Conservation (phyloP, 1,284 basidiomycete species). For the Ceratobasidium sp. region DNA sequence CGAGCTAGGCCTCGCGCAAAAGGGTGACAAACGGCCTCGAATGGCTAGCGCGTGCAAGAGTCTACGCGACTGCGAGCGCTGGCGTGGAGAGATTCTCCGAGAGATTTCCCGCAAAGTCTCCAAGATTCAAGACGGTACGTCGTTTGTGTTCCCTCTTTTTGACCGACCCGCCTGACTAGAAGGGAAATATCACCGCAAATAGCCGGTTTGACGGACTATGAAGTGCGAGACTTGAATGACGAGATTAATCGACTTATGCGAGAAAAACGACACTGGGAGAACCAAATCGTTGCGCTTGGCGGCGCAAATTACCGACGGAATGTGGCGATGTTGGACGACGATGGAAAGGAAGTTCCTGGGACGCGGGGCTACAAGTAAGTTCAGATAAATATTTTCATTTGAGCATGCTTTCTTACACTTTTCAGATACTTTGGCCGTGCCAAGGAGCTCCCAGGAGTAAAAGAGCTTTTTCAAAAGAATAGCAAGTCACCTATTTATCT, state of each 20-base stretch:
- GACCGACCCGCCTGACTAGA: constrained; percentile 1
- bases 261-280: constrained; percentile 98
- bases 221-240: constrained; percentile 95
- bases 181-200: constrained; percentile 10
- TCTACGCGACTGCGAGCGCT: constrained; percentile 91
- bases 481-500: constrained; percentile 56
- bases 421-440: constrained; percentile 94
- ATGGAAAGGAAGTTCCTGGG: constrained; percentile 93
- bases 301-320: constrained; percentile 96
- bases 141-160: constrained; percentile 10
- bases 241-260: constrained; percentile 96
- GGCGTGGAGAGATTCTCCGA: constrained; percentile 92
- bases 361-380: constrained; percentile 98
- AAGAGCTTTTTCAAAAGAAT: constrained; percentile 87
- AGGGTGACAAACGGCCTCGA: constrained; percentile 80
- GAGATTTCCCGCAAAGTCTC: constrained; percentile 97
- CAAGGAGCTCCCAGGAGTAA: constrained; percentile 94
- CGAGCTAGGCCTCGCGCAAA: constrained; percentile 88
- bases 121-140: constrained; percentile 94
- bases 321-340: constrained; percentile 89
- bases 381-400: background rate
- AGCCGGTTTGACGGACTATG: constrained; percentile 95
- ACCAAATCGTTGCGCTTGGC: constrained; percentile 92
- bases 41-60: constrained; percentile 92
- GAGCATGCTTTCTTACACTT: background rate